Base-by-base conservation (phyloP, 73 alveolate species). In the Breviolum minutum region DNA sequence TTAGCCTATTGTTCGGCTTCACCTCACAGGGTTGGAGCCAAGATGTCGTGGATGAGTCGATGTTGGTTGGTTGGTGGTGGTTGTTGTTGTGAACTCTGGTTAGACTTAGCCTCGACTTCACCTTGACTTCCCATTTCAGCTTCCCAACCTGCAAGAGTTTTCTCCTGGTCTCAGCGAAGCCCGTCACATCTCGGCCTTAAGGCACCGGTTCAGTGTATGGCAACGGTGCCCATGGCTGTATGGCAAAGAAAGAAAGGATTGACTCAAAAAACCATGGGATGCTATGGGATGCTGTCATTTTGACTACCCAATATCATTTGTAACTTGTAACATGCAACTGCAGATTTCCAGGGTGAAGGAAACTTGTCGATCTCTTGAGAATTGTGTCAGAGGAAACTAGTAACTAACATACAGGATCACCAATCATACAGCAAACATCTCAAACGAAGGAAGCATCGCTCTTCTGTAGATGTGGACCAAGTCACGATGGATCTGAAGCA, bases 401-500 rank as follows among this genome's bases (percentile, higher is more conserved):
- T 40, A 40, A 40, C 54, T 40, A 40, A 3, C 3, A 40, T 40
- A 40, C 54, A 40, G 54, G 54, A 3, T 40, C 54, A 40, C 3
- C 6, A 29, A 74, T 26, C 83, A 73, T 26, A n/a, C 26, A 40
- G 32, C 68, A 80, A 11, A 22, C 63, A 80, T 13, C 8, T 30
- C 24, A 30, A 27, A 7, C 82, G 82, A 71, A 71, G n/a, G 22
- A 12, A 66, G n/a, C n/a, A n/a, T n/a, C n/a, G n/a, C 8, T 0
- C 48, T 26, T n/a, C 84, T 22, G 61, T 61, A 71, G 20, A 99
- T 99, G 19, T 22, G 8, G 77, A 22, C 77, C 81, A 98, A 99
- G 48, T 99, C 99, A 93, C 99, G 97, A 86, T 99, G 99, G 77
- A 99, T 97, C 99, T 99, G 99, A 87, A 99, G 99, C 94, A 99